These are phyloP conservation scores for Trichoderma atroviride DNA, from an alignment of 2,329 filamentous ascomycete species.

Conservation along the genomic window DNA sequence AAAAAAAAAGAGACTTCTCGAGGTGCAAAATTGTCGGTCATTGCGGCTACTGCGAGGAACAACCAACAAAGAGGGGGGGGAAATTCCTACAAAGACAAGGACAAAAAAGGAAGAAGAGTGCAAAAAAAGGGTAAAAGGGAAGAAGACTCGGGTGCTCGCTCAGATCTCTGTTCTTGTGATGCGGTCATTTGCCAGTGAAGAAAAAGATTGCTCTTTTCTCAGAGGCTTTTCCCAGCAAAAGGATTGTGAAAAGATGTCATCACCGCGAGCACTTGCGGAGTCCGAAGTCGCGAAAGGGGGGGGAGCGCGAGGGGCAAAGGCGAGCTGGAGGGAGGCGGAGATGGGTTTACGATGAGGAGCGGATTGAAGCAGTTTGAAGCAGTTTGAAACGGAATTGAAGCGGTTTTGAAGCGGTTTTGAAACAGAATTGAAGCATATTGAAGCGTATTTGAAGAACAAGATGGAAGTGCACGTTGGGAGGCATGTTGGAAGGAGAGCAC, in stretches of 20 bases:
- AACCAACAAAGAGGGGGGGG: neutral
- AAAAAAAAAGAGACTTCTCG: conserved; percentile 28
- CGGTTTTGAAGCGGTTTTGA: too few relatives aligned
- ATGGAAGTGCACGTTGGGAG: neutral
- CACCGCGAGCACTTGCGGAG: conserved; percentile 14
- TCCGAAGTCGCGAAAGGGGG: neutral
- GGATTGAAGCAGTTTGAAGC: neutral
- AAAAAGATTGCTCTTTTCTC: neutral
- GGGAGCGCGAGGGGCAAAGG: neutral
- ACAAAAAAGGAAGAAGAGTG: neutral
- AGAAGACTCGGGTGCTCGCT: conserved; percentile 38
- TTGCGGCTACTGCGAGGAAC: conserved; percentile 38
- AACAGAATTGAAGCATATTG: too few relatives aligned
- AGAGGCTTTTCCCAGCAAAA: neutral
- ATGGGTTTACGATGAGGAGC: neutral
- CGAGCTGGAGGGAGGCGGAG: neutral
- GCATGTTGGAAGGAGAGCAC: neutral
- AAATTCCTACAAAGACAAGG: neutral
- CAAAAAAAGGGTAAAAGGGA: conserved; percentile 3
- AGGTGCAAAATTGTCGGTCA: conserved; percentile 40
- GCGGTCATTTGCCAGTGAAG: conserved; percentile 8
- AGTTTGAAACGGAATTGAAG: too few relatives aligned
- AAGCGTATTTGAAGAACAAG: neutral
- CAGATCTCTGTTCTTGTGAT: conserved; percentile 54
- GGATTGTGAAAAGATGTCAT: conserved; percentile 21